phyloP scores from a whole-genome alignment of 805 yeast species.

The Pichia manshurica region DNA sequence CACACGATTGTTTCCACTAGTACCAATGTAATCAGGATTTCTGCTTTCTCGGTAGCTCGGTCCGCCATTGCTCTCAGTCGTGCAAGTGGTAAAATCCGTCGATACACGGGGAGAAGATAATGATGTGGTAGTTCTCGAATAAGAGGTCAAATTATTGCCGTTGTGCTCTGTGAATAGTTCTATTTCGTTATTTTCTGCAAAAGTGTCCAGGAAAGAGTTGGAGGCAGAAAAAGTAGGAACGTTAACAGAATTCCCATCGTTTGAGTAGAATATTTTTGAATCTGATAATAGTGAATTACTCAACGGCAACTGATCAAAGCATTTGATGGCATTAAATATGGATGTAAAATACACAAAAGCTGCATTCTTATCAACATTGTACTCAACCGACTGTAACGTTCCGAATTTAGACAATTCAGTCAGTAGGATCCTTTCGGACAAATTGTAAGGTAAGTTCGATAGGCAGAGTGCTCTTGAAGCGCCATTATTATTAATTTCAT shows the following conservation, averaged over 20 bases:
- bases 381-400: slow-evolving; percentile 33
- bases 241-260: slow-evolving; percentile 14
- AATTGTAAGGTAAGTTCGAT: slow-evolving; percentile 18
- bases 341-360: slow-evolving; percentile 38
- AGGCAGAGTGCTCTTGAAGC: slow-evolving; percentile 29
- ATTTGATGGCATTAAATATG: slow-evolving; percentile 41
- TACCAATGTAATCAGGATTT: neutral
- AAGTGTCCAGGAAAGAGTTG: slow-evolving; percentile 1
- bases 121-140: slow-evolving; percentile 26
- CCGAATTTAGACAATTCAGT: slow-evolving; percentile 37
- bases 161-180: neutral
- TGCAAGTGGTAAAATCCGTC: neutral
- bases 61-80: neutral
- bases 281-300: slow-evolving; percentile 20
- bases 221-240: neutral
- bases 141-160: slow-evolving; percentile 12
- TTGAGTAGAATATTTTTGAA: slow-evolving; percentile 27
- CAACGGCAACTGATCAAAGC: slow-evolving; percentile 34
- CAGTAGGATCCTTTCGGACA: slow-evolving; percentile 18
- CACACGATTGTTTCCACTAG: neutral
- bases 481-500: slow-evolving; percentile 28
- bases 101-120: slow-evolving; percentile 22
- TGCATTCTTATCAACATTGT: slow-evolving; percentile 20
- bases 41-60: neutral
- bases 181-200: neutral